Base-by-base conservation (phyloP, 1,284 basidiomycete species). In the Pholiota adiposa region DNA sequence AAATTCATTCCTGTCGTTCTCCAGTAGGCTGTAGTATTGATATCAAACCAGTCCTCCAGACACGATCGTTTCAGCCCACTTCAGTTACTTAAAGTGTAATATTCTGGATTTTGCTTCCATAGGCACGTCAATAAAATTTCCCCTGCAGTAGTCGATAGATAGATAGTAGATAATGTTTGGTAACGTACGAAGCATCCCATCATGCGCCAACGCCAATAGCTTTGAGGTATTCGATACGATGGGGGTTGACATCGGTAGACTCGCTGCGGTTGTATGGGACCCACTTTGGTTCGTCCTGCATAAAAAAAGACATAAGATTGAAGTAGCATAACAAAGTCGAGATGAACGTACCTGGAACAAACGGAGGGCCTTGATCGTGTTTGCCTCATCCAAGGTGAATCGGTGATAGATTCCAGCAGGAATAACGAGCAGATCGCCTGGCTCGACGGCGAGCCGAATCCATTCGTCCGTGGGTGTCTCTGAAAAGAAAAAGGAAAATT, bases 221-320 rank as follows among this genome's bases (percentile, higher is more conserved):
- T 64, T 79, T 72, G 55, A 93, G 67, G 70, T 94, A 94, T 16
- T 81, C 77, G 21, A 83, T 41, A n/a, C 92, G 79, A 70, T 82
- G 84, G 6, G 79, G 76, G 66, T 92, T 90, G 11, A 54, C 63
- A 50, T 95, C 93, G 0, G 90, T 88, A 23, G 77, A 80, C 1
- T 70, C 62, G 50, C 80, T 77, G 9, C 92, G 83, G 69, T 90
- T 88, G 73, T 92, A 77, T 0, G 92, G 89, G 0, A 84, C 81
- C 93, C 93, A 96, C 72, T 92, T 94, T 5, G 93, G 93, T 70
- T 93, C 92, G 63, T 95, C 93, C 89, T 94, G 73, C 11, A 14
- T 21, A 2, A 31, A 2, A 19, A 2, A 34, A 49, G 16, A 19
- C 8, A 14, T 16, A 25, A 19, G 33, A 18, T 8, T 14, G 2